Evolutionary conservation across 116 monocot genomes (phyloP), one percentile per base, ranked within the genome.

Genomic region (Posidonia oceanica): DNA sequence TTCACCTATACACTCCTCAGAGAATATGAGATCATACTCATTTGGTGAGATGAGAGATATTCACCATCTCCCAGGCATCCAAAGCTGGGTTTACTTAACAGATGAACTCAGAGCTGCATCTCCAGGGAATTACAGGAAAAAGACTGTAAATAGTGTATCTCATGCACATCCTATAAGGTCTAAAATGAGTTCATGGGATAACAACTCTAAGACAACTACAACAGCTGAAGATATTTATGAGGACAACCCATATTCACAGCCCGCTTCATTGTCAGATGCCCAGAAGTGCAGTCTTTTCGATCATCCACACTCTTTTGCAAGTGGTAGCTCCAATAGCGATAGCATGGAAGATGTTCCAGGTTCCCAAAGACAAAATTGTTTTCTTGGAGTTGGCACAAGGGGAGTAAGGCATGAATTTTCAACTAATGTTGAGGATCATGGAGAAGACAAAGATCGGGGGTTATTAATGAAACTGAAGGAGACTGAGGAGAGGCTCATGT

Each of bases 201-300:
- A 63, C 67, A 80, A 83, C 72, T 79, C 82, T 22, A 74, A 83
- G 72, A 82, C 79, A 20, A 71, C 68, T 38, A 76, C 75, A 5
- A 78, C 83, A 5, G 59, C 78, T 67, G 87, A 87, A 76, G 85
- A 90, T 77, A 84, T 90, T 11, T 86, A 84, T 39, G 74, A 85
- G 51, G 78, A 94, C 73, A 66, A 66, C 39, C 65, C 79, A 53
- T 69, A 75, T 63, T 15, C 54, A 44, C 75, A 44, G 17, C 69
- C 52, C 3, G 53, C 60, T 69, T 68, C 61, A 3, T 14, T 66
- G 58, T 71, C 67, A 37, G 66, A 61, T 58, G 17, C 21, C 41
- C 59, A 61, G 11, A 75, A 70, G 5, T 21, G 69, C 11, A 5
- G 21, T 62, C 42, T 71, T 15, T 71, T 68, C 69, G 77, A 78